Evolutionary conservation across 164 flowering plant species (phyloP).

Genomic region (Aristolochia fimbriata): DNA sequence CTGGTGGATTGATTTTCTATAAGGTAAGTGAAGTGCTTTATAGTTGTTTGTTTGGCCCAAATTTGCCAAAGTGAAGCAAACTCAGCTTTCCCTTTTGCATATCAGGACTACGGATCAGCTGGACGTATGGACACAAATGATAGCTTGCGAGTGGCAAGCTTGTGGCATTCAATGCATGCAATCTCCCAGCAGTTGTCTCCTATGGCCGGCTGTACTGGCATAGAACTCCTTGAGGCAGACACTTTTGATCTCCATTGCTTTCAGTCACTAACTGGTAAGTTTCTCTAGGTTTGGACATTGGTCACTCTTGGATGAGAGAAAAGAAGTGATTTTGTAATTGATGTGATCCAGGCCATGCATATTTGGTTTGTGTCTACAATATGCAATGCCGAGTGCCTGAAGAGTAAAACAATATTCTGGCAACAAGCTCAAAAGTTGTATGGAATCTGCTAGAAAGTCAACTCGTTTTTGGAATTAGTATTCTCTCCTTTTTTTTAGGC

Average conservation of each 20-base stretch:
- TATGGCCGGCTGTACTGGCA: slow-evolving; percentile 58
- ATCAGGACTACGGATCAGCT: slow-evolving; percentile 42
- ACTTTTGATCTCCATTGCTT: slow-evolving; percentile 92
- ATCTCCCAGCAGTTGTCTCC: slow-evolving; percentile 95
- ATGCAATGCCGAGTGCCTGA: too few relatives aligned
- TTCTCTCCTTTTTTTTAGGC: too few relatives aligned
- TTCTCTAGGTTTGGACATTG: too few relatives aligned
- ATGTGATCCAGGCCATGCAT: too few relatives aligned
- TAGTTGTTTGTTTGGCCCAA: neutral
- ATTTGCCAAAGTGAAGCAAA: neutral
- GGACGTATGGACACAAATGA: slow-evolving; percentile 95
- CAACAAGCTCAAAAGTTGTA: too few relatives aligned
- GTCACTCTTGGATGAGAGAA: too few relatives aligned
- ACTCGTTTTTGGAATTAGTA: too few relatives aligned
- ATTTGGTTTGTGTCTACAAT: too few relatives aligned
- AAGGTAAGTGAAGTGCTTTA: slow-evolving; percentile 33
- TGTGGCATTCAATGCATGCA: slow-evolving; percentile 98
- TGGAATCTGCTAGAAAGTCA: too few relatives aligned
- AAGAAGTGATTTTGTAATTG: too few relatives aligned
- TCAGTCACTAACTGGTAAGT: slow-evolving; percentile 77
- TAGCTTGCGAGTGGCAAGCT: slow-evolving; percentile 80
- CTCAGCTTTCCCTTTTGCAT: neutral
- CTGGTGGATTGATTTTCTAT: slow-evolving; percentile 87
- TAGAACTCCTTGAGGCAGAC: slow-evolving; percentile 89
- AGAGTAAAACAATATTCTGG: too few relatives aligned